Base-by-base conservation (phyloP, 148 eudicot species). In the Camellia sinensis region DNA sequence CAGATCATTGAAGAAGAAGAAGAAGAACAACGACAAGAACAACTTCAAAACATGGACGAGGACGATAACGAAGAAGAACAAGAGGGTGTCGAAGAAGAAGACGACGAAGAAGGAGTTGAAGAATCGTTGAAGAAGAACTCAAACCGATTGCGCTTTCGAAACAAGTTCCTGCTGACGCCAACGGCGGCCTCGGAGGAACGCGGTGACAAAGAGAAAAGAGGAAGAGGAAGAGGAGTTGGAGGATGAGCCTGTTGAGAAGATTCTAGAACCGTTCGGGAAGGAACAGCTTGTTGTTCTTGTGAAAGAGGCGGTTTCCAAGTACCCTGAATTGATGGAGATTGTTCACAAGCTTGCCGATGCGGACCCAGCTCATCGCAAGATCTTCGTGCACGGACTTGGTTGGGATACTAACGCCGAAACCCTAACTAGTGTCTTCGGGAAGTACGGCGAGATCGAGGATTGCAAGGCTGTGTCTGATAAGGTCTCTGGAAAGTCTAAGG, bases 381-480 rank as follows among this genome's bases (percentile, higher is more conserved):
- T 96, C 21, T 96, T 96, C 61, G 95, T 96, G 0, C 99, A 96
- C 46, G 99, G 99, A 0, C 86, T 96, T 0, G 98, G 95, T 0
- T 94, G 98, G 98, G 99, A 96, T 48, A 88, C 97, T 1, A 96
- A 86, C 2, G 83, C 92, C 0, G 98, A 96, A 12, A 88, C 92
- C 1, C 84, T 96, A 0, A 78, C 87, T 0, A 37, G 65, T 0
- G 91, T 85, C 6, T 96, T 92, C 19, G 76, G 78, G 0, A 85
- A 89, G 80, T 94, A 87, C 67, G 99, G 99, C 0, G 97, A 91
- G 64, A 92, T 96, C 29, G 98, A 96, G 81, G 99, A 96, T 71
- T 96, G 99, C 66, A 96, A 92, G 68, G 95, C 90, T 0, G 97
- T 96, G 0, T 41, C 53, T 0, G 99, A 96, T 61, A 96, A 93